Base-by-base conservation (phyloP, 257 asterid species). In the Echium plantagineum region DNA sequence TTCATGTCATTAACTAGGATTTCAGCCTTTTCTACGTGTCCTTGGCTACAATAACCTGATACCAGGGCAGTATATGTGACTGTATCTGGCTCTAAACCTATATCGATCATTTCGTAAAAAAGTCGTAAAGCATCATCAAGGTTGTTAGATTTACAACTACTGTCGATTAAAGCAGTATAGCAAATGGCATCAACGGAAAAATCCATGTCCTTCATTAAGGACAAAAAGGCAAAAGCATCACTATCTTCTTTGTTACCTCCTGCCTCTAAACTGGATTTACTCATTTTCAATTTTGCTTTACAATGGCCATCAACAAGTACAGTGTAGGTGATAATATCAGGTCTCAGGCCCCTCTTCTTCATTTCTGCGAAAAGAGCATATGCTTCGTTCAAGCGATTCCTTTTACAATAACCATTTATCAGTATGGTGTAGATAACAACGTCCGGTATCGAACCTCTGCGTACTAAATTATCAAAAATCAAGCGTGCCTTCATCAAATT, bases 401-500 rank as follows among this genome's bases (percentile, higher is more conserved):
- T 78, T 69, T 66, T 84, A 77, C 87, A 90, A 70, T 85, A 87
- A 42, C 98, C 95, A 66, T 83, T 76, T 75, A 90, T 42, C 91
- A 87, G 73, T 66, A 78, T 75, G 20, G 96, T 90, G 73, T 85
- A 87, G 38, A 65, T 66, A 53, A 85, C 68, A 24, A 81, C 70
- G 67, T 82, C 90, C 16, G 98, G 96, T 57, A 73, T 52, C 30
- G 81, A 62, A 21, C 91, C 91, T 68, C 71, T 77, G 28, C 15
- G 16, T 4, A 75, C 51, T 85, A 85, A 79, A 65, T 63, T 64
- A 55, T 82, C 79, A 68, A 87, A 85, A 62, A 69, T 79, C 81
- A 74, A 59, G 52, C 63, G 74, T 28, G 95, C 98, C 60, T 32
- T 71, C 71, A 72, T 68, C 95, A 90, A 80, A 30, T 81, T 74